Percentiles rank a stretch among this genome's conserved stretches.
Evolutionary conservation across 140 eudicot genomes (phyloP).

Genomic region (Senecio squalidus): DNA sequence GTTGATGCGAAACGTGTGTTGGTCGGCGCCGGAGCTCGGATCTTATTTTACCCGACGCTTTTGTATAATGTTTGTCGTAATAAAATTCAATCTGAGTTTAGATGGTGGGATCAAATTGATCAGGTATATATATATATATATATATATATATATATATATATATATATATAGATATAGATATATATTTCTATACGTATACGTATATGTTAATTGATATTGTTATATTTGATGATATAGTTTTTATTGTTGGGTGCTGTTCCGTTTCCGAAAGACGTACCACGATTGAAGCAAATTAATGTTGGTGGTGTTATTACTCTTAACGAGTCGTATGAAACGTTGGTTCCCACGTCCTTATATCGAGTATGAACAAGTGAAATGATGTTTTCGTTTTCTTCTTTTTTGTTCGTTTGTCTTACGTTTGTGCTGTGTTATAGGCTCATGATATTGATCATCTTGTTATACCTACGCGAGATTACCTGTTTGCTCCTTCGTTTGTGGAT

Average conservation of each 20-base stretch:
- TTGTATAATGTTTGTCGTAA: conserved; percentile 75
- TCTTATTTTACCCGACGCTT: conserved; percentile 84
- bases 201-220: not conserved
- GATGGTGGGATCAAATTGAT: conserved; percentile 95
- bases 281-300: conserved; percentile 78
- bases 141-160: not conserved
- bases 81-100: conserved; percentile 66
- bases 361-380: conserved; percentile 41
- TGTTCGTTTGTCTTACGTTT: not conserved
- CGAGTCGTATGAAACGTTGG: conserved; percentile 90
- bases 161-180: not conserved
- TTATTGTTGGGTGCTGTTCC: conserved; percentile 92
- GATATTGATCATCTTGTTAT: conserved; percentile 86
- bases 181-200: too few species aligned
- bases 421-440: conserved; percentile 40
- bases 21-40: conserved; percentile 93
- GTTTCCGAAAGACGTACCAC: conserved; percentile 76
- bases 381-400: not conserved
- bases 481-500: conserved; percentile 88
- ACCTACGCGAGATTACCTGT: conserved; percentile 88
- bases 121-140: conserved; percentile 37
- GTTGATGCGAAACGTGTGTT: conserved; percentile 74
- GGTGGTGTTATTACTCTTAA: conserved; percentile 92
- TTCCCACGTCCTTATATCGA: conserved; percentile 64
- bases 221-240: conserved; percentile 38